Base-by-base conservation (phyloP, 1,284 basidiomycete species). In the Cerrena zonata region DNA sequence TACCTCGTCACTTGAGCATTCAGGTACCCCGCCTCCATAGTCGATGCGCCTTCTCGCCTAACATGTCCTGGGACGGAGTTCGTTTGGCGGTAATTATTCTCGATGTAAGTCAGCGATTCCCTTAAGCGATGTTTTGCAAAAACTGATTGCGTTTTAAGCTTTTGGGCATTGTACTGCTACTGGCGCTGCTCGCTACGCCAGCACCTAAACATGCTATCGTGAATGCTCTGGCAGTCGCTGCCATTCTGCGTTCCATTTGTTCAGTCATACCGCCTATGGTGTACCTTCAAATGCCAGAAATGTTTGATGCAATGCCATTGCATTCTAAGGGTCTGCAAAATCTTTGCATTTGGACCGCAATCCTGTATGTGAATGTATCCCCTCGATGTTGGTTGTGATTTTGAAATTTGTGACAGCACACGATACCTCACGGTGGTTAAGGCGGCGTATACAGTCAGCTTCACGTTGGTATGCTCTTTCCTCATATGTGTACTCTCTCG, bases 401-500 rank as follows among this genome's bases (percentile, higher is more conserved):
- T 4, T 40, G 5, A 18, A 34, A 21, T 42, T 39, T 25, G 11
- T 22, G n/a, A 5, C 18, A 64, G 60, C 30, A 27, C 61, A 5
- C 56, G 54, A 11, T 64, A 64, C 45, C 45, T 60, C 4, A 64
- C 60, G 0, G 56, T 63, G 4, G 58, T 57, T 12, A 64, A 62
- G 40, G 55, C 63, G n/a, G 60, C 61, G 1, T 64, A 60, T 26
- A 51, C 59, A 15, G 57, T 63, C 27, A 62, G 59, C 59, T 64
- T 64, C 50, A 63, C 60, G 5, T 25, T 61, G 50, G 63, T 64
- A 18, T 26, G 57, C n/a, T 48, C 19, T 19, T 22, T 11, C n/a
- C 5, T 15, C 26, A 37, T 47, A 21, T 12, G 19, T 37, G 23
- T 45, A 12, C 2, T 26, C 21, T 5, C n/a, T n/a, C 36, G 24